Evolutionary conservation across 1,284 basidiomycete genomes (phyloP).

Genomic region (Schizophyllum amplum): DNA sequence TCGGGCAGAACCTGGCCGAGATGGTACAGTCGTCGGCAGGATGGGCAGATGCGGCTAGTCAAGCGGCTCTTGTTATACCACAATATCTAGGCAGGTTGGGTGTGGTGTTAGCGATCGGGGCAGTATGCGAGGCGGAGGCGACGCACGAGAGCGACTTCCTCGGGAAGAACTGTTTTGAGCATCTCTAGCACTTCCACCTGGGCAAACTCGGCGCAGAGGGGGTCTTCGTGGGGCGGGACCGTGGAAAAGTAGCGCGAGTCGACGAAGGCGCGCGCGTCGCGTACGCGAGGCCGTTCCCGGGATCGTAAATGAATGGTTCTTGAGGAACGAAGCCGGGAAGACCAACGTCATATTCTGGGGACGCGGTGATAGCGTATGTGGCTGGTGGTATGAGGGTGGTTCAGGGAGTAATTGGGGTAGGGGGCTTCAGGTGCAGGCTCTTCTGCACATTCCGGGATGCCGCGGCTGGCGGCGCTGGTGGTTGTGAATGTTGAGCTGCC

Average conservation of each 20-base stretch:
- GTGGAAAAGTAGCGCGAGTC: constrained; percentile 52
- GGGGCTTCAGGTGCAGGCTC: no score
- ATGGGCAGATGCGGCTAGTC: constrained; percentile 62
- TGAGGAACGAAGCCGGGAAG: constrained; percentile 1
- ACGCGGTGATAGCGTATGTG: background rate
- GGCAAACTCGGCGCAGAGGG: constrained; percentile 64
- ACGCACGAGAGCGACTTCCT: constrained; percentile 62
- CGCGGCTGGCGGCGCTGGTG: no score
- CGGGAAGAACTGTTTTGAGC: constrained; percentile 57
- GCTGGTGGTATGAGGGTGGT: background rate
- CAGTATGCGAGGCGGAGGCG: no score
- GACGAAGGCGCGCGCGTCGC: constrained; percentile 52
- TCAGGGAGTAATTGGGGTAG: no score
- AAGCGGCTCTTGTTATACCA: constrained; percentile 77
- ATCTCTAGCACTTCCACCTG: constrained; percentile 65
- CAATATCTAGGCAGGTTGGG: constrained; percentile 43
- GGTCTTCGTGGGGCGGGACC: constrained; percentile 51
- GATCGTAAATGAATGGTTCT: constrained; percentile 58
- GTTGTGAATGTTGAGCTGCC: background rate
- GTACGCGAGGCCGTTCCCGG: constrained; percentile 68
- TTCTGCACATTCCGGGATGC: no score
- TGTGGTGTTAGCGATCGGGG: constrained; percentile 1
- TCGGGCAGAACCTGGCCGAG: constrained; percentile 56
- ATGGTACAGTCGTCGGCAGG: constrained; percentile 62
- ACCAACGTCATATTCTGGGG: constrained; percentile 3